phyloP scores from a whole-genome alignment of 1,284 basidiomycete genomes.

The Cryptococcus depauperatus region DNA sequence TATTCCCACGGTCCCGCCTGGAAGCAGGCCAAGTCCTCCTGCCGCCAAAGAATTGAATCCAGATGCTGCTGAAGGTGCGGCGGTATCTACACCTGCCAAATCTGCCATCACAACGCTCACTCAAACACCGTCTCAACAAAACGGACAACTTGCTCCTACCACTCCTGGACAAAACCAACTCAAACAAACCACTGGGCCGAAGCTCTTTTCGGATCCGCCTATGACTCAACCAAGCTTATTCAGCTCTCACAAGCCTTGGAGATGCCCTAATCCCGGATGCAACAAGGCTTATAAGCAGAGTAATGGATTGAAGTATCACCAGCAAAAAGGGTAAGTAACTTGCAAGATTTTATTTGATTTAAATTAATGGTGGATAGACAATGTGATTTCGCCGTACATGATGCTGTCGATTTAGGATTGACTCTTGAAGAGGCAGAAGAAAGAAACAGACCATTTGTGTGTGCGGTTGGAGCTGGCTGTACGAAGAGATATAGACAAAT shows the following conservation, averaged over 20 bases:
- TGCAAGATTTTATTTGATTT: background rate
- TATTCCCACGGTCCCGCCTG: constrained; percentile 31
- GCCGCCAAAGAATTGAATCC: constrained; percentile 3
- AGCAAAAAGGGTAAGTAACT: constrained; percentile 51
- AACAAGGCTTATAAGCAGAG: constrained; percentile 99
- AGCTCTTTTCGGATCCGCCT: constrained; percentile 22
- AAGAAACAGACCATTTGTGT: constrained; percentile 72
- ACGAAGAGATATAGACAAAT: constrained; percentile 95
- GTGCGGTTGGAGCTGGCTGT: constrained; percentile 76
- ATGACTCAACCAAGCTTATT: constrained; percentile 44
- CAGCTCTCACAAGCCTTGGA: constrained; percentile 72
- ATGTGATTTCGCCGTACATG: constrained; percentile 78
- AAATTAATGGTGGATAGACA: constrained; percentile 48
- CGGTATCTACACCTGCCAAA: constrained; percentile 4
- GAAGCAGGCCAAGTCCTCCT: background rate
- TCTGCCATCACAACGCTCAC: background rate
- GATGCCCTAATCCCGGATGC: constrained; percentile 93
- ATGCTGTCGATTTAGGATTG: constrained; percentile 59
- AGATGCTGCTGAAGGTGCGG: background rate
- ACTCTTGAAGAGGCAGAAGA: constrained; percentile 75
- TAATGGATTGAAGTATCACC: constrained; percentile 93
- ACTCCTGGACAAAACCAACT: too few species aligned
- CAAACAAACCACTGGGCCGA: constrained; percentile 7
- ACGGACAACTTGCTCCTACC: too few species aligned
- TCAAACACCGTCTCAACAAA: constrained; percentile 5